Evolutionary conservation across 2,329 filamentous ascomycete species (phyloP).

Genomic region (Beauveria varroae): DNA sequence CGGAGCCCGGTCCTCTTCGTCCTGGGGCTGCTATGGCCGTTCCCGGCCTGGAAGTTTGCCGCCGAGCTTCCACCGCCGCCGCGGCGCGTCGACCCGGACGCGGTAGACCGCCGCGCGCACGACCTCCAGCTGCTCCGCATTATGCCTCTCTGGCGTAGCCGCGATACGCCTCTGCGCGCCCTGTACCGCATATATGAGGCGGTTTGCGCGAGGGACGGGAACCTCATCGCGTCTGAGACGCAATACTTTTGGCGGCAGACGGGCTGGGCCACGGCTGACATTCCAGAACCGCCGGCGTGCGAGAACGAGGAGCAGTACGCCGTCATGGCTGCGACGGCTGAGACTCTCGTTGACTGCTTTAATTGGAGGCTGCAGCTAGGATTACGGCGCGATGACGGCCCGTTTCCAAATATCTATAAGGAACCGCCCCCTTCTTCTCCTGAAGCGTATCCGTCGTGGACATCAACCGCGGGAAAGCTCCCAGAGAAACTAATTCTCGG

Average conservation of each 20-base stretch:
- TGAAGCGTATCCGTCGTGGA: constrained; percentile 11
- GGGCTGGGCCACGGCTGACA: constrained; percentile 14
- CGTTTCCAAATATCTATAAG: background rate
- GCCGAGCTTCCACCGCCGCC: constrained; percentile 12
- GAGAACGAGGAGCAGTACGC: constrained; percentile 18
- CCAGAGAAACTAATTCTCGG: constrained; percentile 8
- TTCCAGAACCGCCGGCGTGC: constrained; percentile 16
- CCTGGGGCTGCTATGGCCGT: constrained; percentile 12
- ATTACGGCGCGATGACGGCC: constrained; percentile 12
- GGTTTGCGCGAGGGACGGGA: constrained; percentile 19
- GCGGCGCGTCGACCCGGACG: constrained; percentile 11
- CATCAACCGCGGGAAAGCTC: constrained; percentile 1
- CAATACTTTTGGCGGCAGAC: constrained; percentile 22
- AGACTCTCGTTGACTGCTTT: constrained; percentile 18
- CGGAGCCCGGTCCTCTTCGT: constrained; percentile 12
- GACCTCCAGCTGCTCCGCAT: constrained; percentile 13
- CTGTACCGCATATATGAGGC: constrained; percentile 23
- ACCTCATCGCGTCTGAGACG: constrained; percentile 19
- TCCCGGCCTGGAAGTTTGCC: constrained; percentile 12
- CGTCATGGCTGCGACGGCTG: constrained; percentile 18
- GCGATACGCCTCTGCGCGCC: constrained; percentile 20
- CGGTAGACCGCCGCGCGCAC: constrained; percentile 7
- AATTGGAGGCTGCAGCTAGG: constrained; percentile 19
- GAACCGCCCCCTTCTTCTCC: constrained; percentile 5
- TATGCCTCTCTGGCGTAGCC: constrained; percentile 15